Conservation (phyloP, 768 basidiomycete species). For the Royoungia palumana region DNA sequence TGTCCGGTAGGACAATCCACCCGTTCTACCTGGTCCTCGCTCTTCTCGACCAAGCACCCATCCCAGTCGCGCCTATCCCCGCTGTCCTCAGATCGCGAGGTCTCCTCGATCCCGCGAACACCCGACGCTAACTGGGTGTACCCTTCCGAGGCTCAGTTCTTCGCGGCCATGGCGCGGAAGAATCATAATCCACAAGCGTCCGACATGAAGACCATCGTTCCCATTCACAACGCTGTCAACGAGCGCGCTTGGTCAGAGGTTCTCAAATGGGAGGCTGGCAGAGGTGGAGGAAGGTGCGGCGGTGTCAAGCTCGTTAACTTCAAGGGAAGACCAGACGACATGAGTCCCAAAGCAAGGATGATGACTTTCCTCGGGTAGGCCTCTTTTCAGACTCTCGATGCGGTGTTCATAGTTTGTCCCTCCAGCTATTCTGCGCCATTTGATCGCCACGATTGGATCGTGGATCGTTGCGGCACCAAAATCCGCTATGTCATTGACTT, state of each 20-base stretch:
- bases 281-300: slow-evolving; percentile 80
- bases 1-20: slow-evolving; percentile 69
- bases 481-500: slow-evolving; percentile 98
- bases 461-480: slow-evolving; percentile 87
- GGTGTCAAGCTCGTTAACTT: slow-evolving; percentile 84
- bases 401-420: background rate
- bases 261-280: slow-evolving; percentile 75
- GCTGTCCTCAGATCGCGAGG: slow-evolving; percentile 72
- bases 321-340: slow-evolving; percentile 80
- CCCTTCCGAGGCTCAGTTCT: slow-evolving; percentile 98
- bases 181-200: slow-evolving; percentile 79
- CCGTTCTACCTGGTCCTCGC: slow-evolving; percentile 41
- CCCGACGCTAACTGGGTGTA: slow-evolving; percentile 88
- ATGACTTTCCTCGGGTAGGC: slow-evolving; percentile 85
- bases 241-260: slow-evolving; percentile 88
- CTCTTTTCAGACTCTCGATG: background rate
- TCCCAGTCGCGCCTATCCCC: slow-evolving; percentile 15
- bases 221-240: slow-evolving; percentile 99
- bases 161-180: slow-evolving; percentile 93
- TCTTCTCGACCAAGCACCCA: slow-evolving; percentile 19
- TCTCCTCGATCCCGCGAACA: slow-evolving; percentile 82
- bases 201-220: slow-evolving; percentile 97
- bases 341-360: slow-evolving; percentile 75
- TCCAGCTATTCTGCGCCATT: slow-evolving; percentile 89
- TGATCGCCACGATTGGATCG: slow-evolving; percentile 95